Conservation (phyloP, 2,329 filamentous ascomycete species). For the Colletotrichum viniferum region DNA sequence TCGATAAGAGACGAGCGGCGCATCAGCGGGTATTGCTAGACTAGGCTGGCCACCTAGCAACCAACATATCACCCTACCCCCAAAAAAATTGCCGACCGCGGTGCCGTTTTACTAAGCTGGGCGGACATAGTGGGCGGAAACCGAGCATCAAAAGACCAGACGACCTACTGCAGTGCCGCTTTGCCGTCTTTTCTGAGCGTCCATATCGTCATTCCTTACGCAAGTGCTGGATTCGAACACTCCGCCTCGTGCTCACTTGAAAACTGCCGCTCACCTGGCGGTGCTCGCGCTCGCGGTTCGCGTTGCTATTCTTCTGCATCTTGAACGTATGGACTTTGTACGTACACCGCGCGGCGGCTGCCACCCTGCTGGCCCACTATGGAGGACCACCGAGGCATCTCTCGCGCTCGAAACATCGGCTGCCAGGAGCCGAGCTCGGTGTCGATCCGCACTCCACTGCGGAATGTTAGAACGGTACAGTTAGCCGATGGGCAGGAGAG, state of each 20-base stretch:
- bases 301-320: background rate
- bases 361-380: background rate
- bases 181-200: background rate
- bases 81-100: background rate
- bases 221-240: background rate
- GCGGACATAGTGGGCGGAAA: constrained; percentile 5
- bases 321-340: background rate
- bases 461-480: constrained; percentile 11
- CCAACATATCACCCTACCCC: background rate
- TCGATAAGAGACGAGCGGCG: constrained; percentile 1
- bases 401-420: constrained; percentile 13
- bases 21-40: background rate
- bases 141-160: background rate
- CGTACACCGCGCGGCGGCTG: background rate
- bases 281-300: background rate
- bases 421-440: constrained; percentile 15
- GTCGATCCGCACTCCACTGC: constrained; percentile 19
- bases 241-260: background rate
- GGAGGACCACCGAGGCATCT: constrained; percentile 9
- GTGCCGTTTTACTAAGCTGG: background rate
- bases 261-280: background rate
- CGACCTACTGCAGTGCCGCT: background rate
- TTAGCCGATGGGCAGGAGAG: background rate
- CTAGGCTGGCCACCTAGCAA: background rate
- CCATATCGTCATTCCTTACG: background rate